Evolutionary conservation across 192 early-diverging fungal genomes (phyloP), one percentile per base, ranked within the genome.

Genomic region (Coemansia sp.): DNA sequence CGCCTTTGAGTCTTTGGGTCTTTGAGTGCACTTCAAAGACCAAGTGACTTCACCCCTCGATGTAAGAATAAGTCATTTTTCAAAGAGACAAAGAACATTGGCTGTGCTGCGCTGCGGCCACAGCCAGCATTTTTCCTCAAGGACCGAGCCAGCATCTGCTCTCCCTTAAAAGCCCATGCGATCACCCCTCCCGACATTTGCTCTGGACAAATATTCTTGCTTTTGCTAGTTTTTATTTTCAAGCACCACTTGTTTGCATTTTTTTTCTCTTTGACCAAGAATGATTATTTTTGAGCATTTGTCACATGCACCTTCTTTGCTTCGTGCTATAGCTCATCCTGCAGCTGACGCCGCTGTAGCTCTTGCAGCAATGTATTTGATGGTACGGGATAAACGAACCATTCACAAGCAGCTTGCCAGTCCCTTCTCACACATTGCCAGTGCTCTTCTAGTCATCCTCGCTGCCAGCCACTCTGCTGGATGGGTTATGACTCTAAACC

Each of bases 391-490:
- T 19, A 59, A 35, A n/a, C 11, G 6, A 8, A n/a, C 30, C 57
- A 37, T 35, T 9, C 32, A 33, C 35, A 6, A 6, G 9, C 43
- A 19, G 23, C n/a, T 46, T 11, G 5, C 58, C 3, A 46, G 23
- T 21, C 67, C 57, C 16, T n/a, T 49, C 40, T 61, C 21, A 32
- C 28, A 23, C 43, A 43, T 33, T 35, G 67, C 67, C 19, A 38
- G 33, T 16, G 13, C 67, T 10, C 38, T 65, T 32, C 35, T 72
- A n/a, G 63, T 64, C 2, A 23, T 66, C 6, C 9, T 66, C 42
- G 55, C 70, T 4, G 55, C 55, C 30, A 21, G 42, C 32, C 55
- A 71, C 50, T 60, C 21, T 55, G 30, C 44, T 30, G 50, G 50
- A 28, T 60, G 63, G 62, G 28, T 23, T 16, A n/a, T 59, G 35